phyloP scores from a whole-genome alignment of 441 rosid species.

The Kokia cookei region DNA sequence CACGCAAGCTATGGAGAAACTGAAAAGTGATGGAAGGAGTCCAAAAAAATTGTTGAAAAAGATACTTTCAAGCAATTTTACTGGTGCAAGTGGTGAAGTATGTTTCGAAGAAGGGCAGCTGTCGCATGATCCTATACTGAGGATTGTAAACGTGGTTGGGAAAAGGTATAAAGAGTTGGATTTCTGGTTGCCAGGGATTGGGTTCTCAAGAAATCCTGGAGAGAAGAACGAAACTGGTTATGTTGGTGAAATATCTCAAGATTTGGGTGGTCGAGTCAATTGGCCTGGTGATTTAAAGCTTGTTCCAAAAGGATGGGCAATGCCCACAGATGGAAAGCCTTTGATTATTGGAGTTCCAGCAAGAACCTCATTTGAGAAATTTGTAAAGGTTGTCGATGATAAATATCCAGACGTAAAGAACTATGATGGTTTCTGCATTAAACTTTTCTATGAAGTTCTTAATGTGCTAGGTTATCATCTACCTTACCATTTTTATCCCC shows the following conservation, averaged over 20 bases:
- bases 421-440: slow-evolving; percentile 45
- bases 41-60: not conserved
- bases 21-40: not conserved
- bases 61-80: slow-evolving; percentile 11
- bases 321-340: slow-evolving; percentile 22
- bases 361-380: slow-evolving; percentile 31
- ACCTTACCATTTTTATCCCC: slow-evolving; percentile 18
- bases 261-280: slow-evolving; percentile 17
- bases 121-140: not conserved
- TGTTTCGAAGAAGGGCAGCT: slow-evolving; percentile 13
- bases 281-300: slow-evolving; percentile 30
- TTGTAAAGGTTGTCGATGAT: slow-evolving; percentile 24
- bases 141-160: slow-evolving; percentile 24
- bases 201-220: slow-evolving; percentile 14
- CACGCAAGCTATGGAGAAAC: not conserved
- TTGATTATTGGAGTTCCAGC: slow-evolving; percentile 48
- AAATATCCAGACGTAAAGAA: slow-evolving; percentile 1
- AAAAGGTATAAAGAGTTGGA: slow-evolving; percentile 24
- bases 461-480: slow-evolving; percentile 12
- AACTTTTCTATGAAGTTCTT: slow-evolving; percentile 22
- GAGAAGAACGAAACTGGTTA: not conserved
- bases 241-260: not conserved
- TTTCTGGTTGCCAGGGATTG: slow-evolving; percentile 17
- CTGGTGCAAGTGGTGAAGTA: slow-evolving; percentile 30
- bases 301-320: slow-evolving; percentile 38